phyloP scores from a whole-genome alignment of 1,284 basidiomycete species.

The Phlebopus sp. region DNA sequence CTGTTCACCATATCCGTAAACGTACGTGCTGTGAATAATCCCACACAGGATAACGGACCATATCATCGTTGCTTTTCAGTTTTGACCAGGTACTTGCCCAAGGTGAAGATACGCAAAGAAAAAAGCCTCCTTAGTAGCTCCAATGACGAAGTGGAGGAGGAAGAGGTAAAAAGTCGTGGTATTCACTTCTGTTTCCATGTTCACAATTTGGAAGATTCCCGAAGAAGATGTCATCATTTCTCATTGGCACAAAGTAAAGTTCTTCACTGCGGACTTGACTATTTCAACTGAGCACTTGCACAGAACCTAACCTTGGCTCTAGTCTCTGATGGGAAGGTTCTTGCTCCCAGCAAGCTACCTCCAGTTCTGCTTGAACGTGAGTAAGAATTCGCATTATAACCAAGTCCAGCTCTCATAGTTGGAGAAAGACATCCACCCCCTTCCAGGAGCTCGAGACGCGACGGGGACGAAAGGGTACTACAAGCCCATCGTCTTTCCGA shows the following conservation, averaged over 20 bases:
- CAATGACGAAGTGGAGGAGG: slow-evolving; percentile 41
- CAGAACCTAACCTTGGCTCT: slow-evolving; percentile 88
- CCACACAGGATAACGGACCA: slow-evolving; percentile 8
- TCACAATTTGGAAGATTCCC: slow-evolving; percentile 13
- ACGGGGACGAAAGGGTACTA: slow-evolving; percentile 67
- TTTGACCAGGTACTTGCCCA: slow-evolving; percentile 80
- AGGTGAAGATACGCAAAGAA: slow-evolving; percentile 71
- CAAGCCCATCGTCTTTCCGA: slow-evolving; percentile 88
- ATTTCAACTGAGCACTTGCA: slow-evolving; percentile 13
- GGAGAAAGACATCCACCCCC: slow-evolving; percentile 54
- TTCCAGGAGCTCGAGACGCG: slow-evolving; percentile 56
- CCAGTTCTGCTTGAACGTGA: slow-evolving; percentile 62
- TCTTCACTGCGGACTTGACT: background rate
- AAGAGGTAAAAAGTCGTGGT: slow-evolving; percentile 37
- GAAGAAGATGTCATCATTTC: slow-evolving; percentile 64
- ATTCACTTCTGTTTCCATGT: slow-evolving; percentile 11
- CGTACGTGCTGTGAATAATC: slow-evolving; percentile 44
- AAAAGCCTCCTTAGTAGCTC: slow-evolving; percentile 71
- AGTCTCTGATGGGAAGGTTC: slow-evolving; percentile 61
- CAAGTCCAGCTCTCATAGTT: slow-evolving; percentile 9
- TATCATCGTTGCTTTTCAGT: slow-evolving; percentile 43
- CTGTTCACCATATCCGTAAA: slow-evolving; percentile 79
- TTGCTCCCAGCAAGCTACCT: slow-evolving; percentile 62
- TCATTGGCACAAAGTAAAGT: slow-evolving; percentile 77
- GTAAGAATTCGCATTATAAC: slow-evolving; percentile 27